Evolutionary conservation across 176 grass and related monocot species (phyloP).

Genomic region (Pontederia crassipes): DNA sequence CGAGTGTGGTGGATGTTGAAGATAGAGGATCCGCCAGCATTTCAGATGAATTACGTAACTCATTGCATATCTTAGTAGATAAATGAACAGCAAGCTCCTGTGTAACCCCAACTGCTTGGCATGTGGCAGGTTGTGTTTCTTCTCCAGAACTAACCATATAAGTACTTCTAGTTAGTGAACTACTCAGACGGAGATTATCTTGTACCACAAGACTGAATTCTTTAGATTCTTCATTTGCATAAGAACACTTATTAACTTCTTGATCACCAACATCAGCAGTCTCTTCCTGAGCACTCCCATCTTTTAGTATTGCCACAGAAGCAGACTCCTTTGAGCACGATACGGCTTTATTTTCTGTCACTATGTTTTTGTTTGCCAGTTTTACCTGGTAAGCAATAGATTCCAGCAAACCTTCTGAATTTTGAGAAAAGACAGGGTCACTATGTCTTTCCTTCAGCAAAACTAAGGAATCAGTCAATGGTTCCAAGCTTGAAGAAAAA

Average conservation of each 20-base stretch:
- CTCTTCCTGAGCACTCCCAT: conserved; percentile 9
- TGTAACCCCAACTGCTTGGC: conserved; percentile 5
- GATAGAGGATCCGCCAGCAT: neutral
- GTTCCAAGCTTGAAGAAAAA: conserved; percentile 20
- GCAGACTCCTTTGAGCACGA: conserved; percentile 26
- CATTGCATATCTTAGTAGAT: conserved; percentile 20
- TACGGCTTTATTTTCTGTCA: conserved; percentile 7
- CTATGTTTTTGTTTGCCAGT: conserved; percentile 36
- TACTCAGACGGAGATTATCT: conserved; percentile 20
- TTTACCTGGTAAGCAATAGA: conserved; percentile 79
- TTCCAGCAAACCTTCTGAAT: conserved; percentile 75
- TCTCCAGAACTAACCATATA: conserved; percentile 25
- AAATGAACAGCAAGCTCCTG: no score
- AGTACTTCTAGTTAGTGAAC: conserved; percentile 15
- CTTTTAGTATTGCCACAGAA: conserved; percentile 27
- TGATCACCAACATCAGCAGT: conserved; percentile 22
- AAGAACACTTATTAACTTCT: conserved; percentile 6
- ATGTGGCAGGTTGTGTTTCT: conserved; percentile 27
- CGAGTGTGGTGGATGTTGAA: no score
- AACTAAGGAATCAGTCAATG: conserved; percentile 10
- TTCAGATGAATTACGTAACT: neutral
- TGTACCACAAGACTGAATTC: conserved; percentile 15
- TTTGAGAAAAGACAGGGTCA: conserved; percentile 23
- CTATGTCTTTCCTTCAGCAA: conserved; percentile 23
- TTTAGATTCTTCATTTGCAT: conserved; percentile 14